Base-by-base conservation (phyloP, 1,139 yeast genomes). In the Pichia inconspicua region DNA sequence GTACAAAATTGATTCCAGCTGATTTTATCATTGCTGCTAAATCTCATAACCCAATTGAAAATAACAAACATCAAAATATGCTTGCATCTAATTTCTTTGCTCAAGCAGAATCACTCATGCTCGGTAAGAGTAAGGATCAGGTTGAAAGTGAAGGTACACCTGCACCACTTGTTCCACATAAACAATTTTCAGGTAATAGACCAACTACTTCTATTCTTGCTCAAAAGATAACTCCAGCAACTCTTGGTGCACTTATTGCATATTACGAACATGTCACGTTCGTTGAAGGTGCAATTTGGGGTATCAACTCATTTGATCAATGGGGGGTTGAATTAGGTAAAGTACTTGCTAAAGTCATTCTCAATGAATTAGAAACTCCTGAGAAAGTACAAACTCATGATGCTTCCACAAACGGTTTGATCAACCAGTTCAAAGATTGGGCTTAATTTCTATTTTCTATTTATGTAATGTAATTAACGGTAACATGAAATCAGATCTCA, bases 281-380 rank as follows among this genome's bases (percentile, higher is more conserved):
- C 72, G 90, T 90, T 53, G 98, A 92, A 73, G 98, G 98, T 71
- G 98, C 98, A 52, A 72, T 92, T 64, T 92, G 98, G 98, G 92
- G 94, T 79, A 90, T 92, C 75, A 92, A 92, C 80, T 90, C 97
- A 17, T 92, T 88, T 66, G 98, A 92, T 75, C 98, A 92, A 77
- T 92, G 97, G 96, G 98, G 98, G 71, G 98, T 92, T 63, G 98
- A 92, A 75, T 84, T 92, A 63, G 98, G 98, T 68, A 92, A 92
- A 76, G 95, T 85, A 48, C 80, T 92, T 66, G 98, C 98, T 66
- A 92, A 92, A 82, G 95, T 78, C 55, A 92, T 92, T 65, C 94
- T 95, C 60, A 77, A 78, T 62, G 96, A 92, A 73, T 81, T 92
- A 66, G 82, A 84, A 57, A 80, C 77, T 65, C 64, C 72, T 48